These are phyloP conservation scores for Globisporangium paroecandrum DNA, from an alignment of 352 stramenopile genomes.

Conservation along the genomic window DNA sequence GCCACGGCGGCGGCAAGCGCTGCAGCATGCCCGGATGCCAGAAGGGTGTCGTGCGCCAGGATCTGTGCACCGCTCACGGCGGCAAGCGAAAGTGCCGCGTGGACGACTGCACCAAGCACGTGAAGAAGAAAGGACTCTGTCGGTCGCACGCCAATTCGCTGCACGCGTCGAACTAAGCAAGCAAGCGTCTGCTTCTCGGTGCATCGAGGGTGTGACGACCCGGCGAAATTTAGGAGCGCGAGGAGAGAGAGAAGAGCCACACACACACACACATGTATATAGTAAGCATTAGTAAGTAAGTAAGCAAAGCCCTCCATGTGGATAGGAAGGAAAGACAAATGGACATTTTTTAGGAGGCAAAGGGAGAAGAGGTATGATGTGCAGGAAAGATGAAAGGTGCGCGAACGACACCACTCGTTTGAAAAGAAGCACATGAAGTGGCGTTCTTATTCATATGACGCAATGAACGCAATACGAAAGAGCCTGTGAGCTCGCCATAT, in stretches of 20 bases:
- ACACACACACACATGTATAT: background rate
- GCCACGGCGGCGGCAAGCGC: conserved; percentile 72
- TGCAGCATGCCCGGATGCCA: conserved; percentile 75
- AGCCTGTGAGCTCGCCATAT: background rate
- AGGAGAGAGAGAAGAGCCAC: background rate
- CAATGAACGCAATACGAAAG: background rate
- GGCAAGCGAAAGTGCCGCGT: conserved; percentile 82
- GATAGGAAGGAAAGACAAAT: background rate
- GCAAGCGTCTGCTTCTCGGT: background rate
- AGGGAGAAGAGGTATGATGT: background rate
- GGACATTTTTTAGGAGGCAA: background rate
- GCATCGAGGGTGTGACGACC: background rate
- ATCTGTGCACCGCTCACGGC: conserved; percentile 83
- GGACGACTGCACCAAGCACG: conserved; percentile 78
- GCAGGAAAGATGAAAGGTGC: background rate
- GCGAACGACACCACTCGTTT: background rate
- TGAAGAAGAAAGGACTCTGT: conserved; percentile 84
- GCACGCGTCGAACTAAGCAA: conserved; percentile 23
- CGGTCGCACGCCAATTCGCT: conserved; percentile 74
- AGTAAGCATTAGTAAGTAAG: background rate
- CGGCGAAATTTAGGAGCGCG: background rate
- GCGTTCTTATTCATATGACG: background rate
- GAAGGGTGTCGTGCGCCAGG: conserved; percentile 83
- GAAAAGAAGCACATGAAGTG: background rate
- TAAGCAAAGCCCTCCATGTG: background rate